Percentiles rank a stretch among this genome's conserved stretches.
These are phyloP conservation scores for Hygrophila difformis DNA, from an alignment of 257 asterid genomes.

Conservation along the genomic window DNA sequence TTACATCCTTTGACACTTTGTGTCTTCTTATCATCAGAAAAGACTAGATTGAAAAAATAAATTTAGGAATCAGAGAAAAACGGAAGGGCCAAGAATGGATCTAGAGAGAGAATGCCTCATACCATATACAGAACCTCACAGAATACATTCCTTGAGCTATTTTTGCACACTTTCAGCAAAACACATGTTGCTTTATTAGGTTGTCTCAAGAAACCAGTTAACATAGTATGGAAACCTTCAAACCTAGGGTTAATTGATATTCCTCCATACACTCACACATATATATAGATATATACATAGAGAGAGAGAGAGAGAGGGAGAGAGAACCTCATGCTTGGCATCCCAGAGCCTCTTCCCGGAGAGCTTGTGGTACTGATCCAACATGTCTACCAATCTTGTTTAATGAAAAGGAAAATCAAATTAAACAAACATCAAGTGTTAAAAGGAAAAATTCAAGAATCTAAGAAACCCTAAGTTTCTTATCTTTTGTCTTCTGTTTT, in stretches of 20 bases:
- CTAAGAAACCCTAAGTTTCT: constrained; percentile 18
- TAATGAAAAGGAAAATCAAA: no score
- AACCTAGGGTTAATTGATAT: neutral
- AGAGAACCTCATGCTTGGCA: constrained; percentile 87
- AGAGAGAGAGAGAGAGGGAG: no score
- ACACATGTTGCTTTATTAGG: constrained; percentile 1
- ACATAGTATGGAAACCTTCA: constrained; percentile 12
- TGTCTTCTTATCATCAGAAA: constrained; percentile 22
- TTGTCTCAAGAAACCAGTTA: constrained; percentile 10
- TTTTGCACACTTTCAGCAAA: constrained; percentile 23
- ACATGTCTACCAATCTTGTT: constrained; percentile 67
- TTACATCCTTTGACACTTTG: constrained; percentile 28
- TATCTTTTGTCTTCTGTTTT: no score
- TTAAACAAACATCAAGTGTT: no score
- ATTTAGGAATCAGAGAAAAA: no score
- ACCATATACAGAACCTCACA: constrained; percentile 27
- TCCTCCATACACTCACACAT: neutral
- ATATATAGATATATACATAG: no score
- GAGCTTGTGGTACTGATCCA: constrained; percentile 76
- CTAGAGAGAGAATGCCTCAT: constrained; percentile 31
- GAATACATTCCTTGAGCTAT: constrained; percentile 15
- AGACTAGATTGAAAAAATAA: constrained; percentile 13
- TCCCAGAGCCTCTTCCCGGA: constrained; percentile 96
- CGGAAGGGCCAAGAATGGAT: constrained; percentile 29
- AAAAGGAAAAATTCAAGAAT: no score